A percentile compares a stretch with the other conserved stretches of the same genome.
phyloP scores from a whole-genome alignment of 495 filamentous ascomycete species.

The Neurospora tetrasperma region DNA sequence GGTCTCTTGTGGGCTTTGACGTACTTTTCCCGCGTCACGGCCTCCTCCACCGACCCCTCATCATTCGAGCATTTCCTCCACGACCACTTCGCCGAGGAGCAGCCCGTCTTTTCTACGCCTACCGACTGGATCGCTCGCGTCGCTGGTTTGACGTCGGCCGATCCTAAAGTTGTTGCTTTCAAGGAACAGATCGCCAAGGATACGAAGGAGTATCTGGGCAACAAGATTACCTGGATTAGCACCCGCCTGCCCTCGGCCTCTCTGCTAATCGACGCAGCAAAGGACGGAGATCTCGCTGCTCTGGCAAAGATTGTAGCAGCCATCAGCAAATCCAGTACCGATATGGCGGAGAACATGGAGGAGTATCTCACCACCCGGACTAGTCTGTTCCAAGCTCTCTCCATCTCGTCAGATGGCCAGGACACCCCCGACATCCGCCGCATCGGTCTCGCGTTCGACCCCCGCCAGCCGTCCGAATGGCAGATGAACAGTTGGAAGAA shows the following conservation, averaged over 20 bases:
- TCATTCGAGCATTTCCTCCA: neutral
- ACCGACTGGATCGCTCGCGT: neutral
- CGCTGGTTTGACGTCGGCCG: neutral
- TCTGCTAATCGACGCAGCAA: neutral
- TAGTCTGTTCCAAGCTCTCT: no score
- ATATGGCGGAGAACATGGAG: neutral
- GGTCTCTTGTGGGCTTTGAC: neutral
- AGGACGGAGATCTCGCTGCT: neutral
- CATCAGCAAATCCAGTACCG: neutral
- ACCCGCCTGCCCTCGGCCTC: neutral
- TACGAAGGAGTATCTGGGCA: neutral
- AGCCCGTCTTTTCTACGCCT: neutral
- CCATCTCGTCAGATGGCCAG: no score
- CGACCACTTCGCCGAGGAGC: neutral
- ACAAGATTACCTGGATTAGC: neutral
- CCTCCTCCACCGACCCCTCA: neutral
- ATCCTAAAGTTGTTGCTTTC: neutral
- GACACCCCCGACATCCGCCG: neutral
- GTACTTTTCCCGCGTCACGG: neutral
- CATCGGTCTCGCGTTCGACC: neutral
- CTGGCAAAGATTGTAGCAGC: neutral
- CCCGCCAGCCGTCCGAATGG: neutral
- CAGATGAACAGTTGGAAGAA: neutral
- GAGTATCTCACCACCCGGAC: neutral
- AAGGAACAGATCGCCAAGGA: neutral